Evolutionary conservation across 2,329 filamentous ascomycete species (phyloP).

Genomic region (Xylaria digitata): DNA sequence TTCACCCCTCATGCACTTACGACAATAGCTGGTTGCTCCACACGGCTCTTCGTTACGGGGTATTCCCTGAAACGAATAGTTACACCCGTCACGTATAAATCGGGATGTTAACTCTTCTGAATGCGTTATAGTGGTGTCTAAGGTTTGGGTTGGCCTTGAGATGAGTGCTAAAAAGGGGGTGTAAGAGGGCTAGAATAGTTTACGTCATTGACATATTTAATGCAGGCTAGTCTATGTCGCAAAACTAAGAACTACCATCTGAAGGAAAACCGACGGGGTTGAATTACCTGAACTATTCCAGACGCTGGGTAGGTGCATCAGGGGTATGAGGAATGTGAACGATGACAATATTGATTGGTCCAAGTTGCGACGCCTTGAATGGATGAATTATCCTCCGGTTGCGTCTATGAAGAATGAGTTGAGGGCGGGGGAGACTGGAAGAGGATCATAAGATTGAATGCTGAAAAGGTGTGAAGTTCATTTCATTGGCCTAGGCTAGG

Average conservation of each 20-base stretch:
- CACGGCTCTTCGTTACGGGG: neutral
- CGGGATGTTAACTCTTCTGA: neutral
- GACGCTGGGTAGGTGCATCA: neutral
- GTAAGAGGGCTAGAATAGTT: neutral
- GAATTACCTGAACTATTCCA: neutral
- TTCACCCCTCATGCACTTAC: conserved; percentile 20
- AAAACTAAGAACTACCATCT: neutral
- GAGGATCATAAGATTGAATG: neutral
- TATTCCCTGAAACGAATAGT: neutral
- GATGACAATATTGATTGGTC: neutral
- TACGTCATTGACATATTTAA: neutral
- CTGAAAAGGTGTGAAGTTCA: neutral
- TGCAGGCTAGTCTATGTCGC: neutral
- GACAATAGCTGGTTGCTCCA: conserved; percentile 8
- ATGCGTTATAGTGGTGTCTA: neutral
- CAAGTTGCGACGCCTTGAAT: neutral
- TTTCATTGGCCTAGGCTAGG: neutral
- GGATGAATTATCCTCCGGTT: neutral
- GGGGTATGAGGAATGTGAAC: neutral
- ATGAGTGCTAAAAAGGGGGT: neutral
- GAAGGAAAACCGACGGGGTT: neutral
- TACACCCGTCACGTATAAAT: no score
- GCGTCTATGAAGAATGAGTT: neutral
- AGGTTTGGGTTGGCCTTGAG: neutral
- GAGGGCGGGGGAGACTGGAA: neutral